These are phyloP conservation scores for Torrubiella hemipterigena DNA, from an alignment of 2,329 filamentous ascomycete species.

Conservation along the genomic window DNA sequence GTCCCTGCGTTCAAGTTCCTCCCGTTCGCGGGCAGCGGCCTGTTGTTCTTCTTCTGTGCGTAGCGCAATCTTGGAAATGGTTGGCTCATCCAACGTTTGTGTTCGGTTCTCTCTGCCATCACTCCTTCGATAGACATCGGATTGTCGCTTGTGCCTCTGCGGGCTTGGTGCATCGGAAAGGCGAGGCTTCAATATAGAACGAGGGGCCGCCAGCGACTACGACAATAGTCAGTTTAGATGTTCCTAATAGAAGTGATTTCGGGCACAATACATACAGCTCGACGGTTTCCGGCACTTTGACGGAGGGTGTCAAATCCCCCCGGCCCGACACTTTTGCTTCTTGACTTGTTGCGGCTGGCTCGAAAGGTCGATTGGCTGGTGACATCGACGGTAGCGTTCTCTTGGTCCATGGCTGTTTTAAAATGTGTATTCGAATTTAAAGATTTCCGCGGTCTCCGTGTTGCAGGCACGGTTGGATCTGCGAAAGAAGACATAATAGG, in stretches of 20 bases:
- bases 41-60: conserved; percentile 61
- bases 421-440: conserved; percentile 46
- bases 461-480: conserved; percentile 40
- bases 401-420: conserved; percentile 52
- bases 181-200: conserved; percentile 73
- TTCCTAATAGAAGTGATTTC: conserved; percentile 4
- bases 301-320: conserved; percentile 78
- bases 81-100: conserved; percentile 10
- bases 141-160: too few relatives aligned
- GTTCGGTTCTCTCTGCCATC: conserved; percentile 8
- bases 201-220: conserved; percentile 46
- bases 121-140: too few relatives aligned
- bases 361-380: conserved; percentile 38
- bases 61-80: conserved; percentile 47
- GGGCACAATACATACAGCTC: conserved; percentile 61
- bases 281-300: conserved; percentile 61
- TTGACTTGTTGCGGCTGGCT: conserved; percentile 55
- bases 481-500: conserved; percentile 16
- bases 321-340: conserved; percentile 93
- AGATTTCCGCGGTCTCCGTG: conserved; percentile 57
- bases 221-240: conserved; percentile 3
- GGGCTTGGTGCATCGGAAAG: too few relatives aligned
- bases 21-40: conserved; percentile 55
- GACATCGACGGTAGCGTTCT: conserved; percentile 63
- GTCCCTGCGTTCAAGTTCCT: conserved; percentile 67